These are phyloP conservation scores for Ophiostoma sp. DNA, from an alignment of 2,329 filamentous ascomycete genomes.

Conservation along the genomic window DNA sequence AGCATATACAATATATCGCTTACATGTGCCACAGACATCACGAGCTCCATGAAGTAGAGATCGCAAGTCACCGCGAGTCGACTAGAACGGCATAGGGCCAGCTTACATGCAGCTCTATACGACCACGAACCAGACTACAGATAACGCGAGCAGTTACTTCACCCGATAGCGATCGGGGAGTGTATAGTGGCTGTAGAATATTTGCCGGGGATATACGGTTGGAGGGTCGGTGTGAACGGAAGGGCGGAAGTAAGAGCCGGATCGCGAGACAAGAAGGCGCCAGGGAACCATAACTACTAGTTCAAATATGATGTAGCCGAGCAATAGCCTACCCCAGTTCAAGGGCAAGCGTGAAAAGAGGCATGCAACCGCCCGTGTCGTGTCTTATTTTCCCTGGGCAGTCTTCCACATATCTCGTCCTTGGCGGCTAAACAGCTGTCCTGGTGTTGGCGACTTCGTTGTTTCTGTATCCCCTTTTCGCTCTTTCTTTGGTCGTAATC, in stretches of 20 bases:
- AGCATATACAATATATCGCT: background rate
- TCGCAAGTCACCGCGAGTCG: too few species aligned
- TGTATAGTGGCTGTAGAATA: too few species aligned
- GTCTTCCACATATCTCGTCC: background rate
- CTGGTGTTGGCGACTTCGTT: background rate
- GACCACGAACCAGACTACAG: too few species aligned
- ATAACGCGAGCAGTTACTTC: too few species aligned
- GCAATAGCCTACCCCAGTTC: background rate
- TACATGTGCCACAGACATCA: background rate
- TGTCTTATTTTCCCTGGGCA: background rate
- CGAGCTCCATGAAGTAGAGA: background rate
- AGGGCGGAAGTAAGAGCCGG: too few species aligned
- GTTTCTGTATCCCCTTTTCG: background rate
- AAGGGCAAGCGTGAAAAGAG: background rate
- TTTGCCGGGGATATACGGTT: too few species aligned
- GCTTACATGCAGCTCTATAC: too few species aligned
- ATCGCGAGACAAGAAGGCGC: too few species aligned
- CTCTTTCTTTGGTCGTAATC: background rate
- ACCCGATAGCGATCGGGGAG: too few species aligned
- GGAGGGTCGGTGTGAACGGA: too few species aligned
- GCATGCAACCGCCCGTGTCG: conserved; percentile 4
- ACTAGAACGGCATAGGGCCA: too few species aligned
- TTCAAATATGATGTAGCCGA: background rate
- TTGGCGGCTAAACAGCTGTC: background rate
- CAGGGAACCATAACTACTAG: too few species aligned